Conservation (phyloP, 2,329 filamentous ascomycete species). For the Xenosphaeropsis pyriputrescens region DNA sequence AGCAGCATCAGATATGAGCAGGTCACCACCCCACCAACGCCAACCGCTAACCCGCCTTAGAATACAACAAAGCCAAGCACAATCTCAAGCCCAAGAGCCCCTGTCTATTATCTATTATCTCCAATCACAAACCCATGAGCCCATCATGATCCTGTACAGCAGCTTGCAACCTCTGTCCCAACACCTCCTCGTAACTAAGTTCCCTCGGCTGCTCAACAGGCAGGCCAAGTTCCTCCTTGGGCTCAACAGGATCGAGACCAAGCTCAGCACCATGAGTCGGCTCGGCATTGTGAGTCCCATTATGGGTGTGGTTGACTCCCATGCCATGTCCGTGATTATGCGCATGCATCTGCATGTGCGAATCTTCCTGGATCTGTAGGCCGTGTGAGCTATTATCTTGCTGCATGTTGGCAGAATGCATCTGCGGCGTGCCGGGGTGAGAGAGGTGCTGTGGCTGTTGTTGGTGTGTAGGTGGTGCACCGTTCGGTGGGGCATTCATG, state of each 20-base stretch:
- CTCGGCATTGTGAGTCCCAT: no score
- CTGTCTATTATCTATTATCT: no score
- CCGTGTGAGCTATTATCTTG: not conserved
- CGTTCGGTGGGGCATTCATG: conserved; percentile 20
- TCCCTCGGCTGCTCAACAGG: not conserved
- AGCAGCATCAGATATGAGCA: no score
- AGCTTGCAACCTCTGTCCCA: conserved; percentile 1
- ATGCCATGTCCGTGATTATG: no score
- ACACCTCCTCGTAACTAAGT: conserved; percentile 1
- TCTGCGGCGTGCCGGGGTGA: not conserved
- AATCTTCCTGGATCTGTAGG: no score
- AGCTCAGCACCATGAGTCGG: not conserved
- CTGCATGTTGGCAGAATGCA: not conserved
- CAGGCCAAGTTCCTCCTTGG: not conserved
- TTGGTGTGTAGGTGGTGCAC: not conserved
- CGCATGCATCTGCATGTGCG: no score
- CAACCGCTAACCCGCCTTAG: no score
- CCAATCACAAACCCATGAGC: not conserved
- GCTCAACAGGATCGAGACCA: not conserved
- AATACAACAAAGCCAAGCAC: no score
- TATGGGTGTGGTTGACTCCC: no score
- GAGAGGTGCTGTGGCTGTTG: conserved; percentile 1
- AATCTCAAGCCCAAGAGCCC: no score
- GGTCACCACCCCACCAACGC: no score
- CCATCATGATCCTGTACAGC: conserved; percentile 3